Base-by-base conservation (phyloP, 768 basidiomycete genomes). In the Psilocybe cyanescens region DNA sequence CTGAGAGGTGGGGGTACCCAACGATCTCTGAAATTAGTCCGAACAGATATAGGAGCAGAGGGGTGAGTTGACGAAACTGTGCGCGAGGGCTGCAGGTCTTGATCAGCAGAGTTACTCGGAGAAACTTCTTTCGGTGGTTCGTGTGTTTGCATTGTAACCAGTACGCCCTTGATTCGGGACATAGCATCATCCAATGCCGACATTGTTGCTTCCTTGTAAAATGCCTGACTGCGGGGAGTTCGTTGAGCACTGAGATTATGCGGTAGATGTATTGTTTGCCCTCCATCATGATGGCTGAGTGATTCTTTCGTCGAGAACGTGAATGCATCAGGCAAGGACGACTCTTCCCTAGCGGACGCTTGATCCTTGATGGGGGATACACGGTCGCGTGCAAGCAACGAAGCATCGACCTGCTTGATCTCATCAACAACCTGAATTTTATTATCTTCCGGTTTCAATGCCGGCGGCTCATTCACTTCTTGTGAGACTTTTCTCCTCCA, bases 81-180 rank as follows among this genome's bases (percentile, higher is more conserved):
- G 60, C 67, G 68, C 44, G 65, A 62, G 59, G 66, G 61, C 19
- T 68, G 67, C 35, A 64, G 58, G 30, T 76, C 68, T 52, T 60
- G 55, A 9, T 75, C 75, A 47, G 64, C 17, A 24, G 64, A 37
- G 11, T 52, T 52, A 33, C 39, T 57, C 12, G 59, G 50, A 35
- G 57, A 24, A 68, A 69, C 55, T 30, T 78, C 79, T 61, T 75
- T 76, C 19, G 68, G 60, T 28, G 68, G 49, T 47, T 83, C 82
- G 47, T 66, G 73, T 19, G 79, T 75, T 59, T 87, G 89, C 86
- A 90, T 90, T 31, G 81, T 82, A 69, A 86, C 83, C 58, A 95
- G 68, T 12, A 88, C 93, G 33, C 91, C 92, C 68, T 89, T 94
- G 68, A 95, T 94, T 45, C 93, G 85, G 5, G 90, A 91, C 84